These are phyloP conservation scores for Cladophialophora psammophila DNA, from an alignment of 2,329 filamentous ascomycete species.

Conservation along the genomic window DNA sequence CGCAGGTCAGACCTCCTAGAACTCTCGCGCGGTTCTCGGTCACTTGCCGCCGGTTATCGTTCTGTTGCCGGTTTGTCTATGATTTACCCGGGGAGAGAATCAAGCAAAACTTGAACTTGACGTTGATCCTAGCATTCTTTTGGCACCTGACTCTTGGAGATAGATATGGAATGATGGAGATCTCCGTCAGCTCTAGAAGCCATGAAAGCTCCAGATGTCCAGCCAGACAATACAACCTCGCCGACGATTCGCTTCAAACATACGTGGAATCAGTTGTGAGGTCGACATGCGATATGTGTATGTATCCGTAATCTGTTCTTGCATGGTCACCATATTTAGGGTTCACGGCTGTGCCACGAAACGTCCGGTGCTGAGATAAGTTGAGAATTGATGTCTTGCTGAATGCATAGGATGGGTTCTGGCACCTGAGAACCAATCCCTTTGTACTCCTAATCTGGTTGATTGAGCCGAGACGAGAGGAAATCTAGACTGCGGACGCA, in stretches of 20 bases:
- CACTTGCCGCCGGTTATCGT: neutral
- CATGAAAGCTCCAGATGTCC: neutral
- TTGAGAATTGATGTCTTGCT: too few relatives aligned
- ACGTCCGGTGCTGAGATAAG: too few relatives aligned
- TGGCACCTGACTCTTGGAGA: neutral
- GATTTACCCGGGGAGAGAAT: too few relatives aligned
- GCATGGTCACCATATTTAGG: too few relatives aligned
- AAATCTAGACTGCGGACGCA: too few relatives aligned
- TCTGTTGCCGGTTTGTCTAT: neutral
- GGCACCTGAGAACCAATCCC: too few relatives aligned
- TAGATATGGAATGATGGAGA: neutral
- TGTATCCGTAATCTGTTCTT: too few relatives aligned
- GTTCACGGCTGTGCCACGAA: too few relatives aligned
- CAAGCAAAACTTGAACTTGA: neutral
- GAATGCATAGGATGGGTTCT: too few relatives aligned
- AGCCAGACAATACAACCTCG: neutral
- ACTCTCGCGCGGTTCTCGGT: neutral
- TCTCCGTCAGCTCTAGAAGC: neutral
- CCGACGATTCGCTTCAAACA: neutral
- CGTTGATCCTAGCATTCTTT: neutral
- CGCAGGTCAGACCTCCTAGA: neutral
- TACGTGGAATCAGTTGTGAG: neutral
- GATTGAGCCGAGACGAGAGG: too few relatives aligned
- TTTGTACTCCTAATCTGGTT: too few relatives aligned
- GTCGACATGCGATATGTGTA: neutral